Conservation (phyloP, 108 stramenopile genomes). For the Nannochloropsis gaditana region DNA sequence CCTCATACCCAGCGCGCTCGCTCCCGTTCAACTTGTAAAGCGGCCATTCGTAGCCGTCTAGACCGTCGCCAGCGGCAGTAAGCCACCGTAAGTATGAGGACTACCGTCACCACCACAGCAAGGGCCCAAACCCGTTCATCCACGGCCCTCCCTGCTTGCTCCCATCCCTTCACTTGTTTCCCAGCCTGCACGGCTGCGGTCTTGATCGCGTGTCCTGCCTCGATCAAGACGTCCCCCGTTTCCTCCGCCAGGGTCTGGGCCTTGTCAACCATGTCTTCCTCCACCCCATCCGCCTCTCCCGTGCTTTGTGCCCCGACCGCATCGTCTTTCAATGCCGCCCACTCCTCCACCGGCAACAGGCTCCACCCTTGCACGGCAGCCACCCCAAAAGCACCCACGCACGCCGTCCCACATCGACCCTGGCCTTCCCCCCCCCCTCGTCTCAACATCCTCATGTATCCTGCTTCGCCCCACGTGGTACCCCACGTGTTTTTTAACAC, state of each 20-base stretch:
- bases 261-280: background rate
- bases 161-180: too few species aligned
- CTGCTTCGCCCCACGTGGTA: background rate
- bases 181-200: too few species aligned
- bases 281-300: background rate
- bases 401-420: background rate
- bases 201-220: too few species aligned
- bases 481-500: constrained; percentile 15
- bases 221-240: too few species aligned
- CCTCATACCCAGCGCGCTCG: background rate
- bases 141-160: too few species aligned
- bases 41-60: too few species aligned
- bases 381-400: background rate
- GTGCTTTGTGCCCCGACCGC: background rate
- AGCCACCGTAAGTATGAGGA: too few species aligned
- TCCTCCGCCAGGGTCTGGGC: too few species aligned
- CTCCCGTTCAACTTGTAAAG: background rate
- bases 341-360: background rate
- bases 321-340: background rate
- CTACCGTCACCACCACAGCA: too few species aligned
- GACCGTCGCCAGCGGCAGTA: too few species aligned
- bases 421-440: background rate
- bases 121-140: too few species aligned
- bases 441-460: background rate
- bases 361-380: background rate